A percentile compares a stretch with the other conserved stretches of the same genome.
These are phyloP conservation scores for Penicillium psychrosexuale DNA, from an alignment of 2,329 filamentous ascomycete genomes.

Conservation along the genomic window DNA sequence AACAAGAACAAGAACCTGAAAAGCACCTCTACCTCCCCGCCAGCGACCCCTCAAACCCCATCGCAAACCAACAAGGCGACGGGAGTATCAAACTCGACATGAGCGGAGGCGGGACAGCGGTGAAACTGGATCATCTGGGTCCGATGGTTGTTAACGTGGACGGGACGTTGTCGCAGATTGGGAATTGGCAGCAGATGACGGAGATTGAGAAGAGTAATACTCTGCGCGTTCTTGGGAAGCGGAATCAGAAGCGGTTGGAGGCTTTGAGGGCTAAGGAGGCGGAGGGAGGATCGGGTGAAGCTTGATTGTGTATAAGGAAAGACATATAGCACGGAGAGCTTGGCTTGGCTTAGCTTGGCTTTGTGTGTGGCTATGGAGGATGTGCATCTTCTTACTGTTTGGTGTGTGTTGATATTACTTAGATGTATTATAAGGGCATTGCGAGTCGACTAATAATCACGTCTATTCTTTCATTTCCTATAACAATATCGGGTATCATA, in stretches of 20 bases:
- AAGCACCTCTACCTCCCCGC: conserved; percentile 59
- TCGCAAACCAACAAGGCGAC: conserved; percentile 57
- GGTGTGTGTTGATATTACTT: neutral
- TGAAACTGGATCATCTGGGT: conserved; percentile 66
- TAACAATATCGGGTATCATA: conserved; percentile 2
- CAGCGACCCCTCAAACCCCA: conserved; percentile 53
- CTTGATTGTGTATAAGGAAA: neutral
- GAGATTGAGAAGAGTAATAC: conserved; percentile 66
- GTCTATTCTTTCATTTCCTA: neutral
- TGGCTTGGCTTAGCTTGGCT: neutral
- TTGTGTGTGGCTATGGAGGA: neutral
- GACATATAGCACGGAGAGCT: neutral
- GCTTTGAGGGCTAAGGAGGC: conserved; percentile 46
- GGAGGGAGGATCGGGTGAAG: neutral
- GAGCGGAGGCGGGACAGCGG: conserved; percentile 33
- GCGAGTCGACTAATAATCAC: neutral
- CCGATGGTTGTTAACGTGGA: conserved; percentile 72
- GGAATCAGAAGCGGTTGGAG: conserved; percentile 63
- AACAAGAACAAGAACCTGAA: conserved; percentile 11
- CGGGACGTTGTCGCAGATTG: conserved; percentile 67
- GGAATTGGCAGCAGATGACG: conserved; percentile 71
- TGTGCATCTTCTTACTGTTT: neutral
- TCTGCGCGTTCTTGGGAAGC: conserved; percentile 62
- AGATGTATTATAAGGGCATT: neutral
- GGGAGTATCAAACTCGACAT: conserved; percentile 77